Conservation (phyloP, 2,329 filamentous ascomycete species). For the Lecanicillium sp. region DNA sequence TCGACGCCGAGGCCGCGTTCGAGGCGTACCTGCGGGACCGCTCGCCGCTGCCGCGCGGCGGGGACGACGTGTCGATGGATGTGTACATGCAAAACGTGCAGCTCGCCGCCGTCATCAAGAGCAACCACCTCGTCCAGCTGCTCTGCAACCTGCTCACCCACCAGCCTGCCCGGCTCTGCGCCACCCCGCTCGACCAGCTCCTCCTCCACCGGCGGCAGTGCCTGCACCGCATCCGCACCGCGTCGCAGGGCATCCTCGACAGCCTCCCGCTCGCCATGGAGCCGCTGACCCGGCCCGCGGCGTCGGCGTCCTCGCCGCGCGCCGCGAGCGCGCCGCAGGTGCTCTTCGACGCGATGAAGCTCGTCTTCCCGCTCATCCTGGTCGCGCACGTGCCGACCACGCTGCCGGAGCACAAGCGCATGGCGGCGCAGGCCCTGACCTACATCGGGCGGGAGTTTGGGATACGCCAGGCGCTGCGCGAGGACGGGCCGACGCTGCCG, state of each 20-base stretch:
- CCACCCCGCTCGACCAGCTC: slow-evolving; percentile 22
- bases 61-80: slow-evolving; percentile 17
- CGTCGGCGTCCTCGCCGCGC: slow-evolving; percentile 24
- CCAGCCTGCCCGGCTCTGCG: slow-evolving; percentile 17
- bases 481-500: neutral
- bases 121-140: slow-evolving; percentile 27
- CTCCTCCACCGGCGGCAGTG: slow-evolving; percentile 24
- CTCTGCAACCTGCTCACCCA: slow-evolving; percentile 32
- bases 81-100: slow-evolving; percentile 30
- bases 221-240: slow-evolving; percentile 21
- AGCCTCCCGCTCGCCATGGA: slow-evolving; percentile 22
- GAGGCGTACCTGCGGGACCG: slow-evolving; percentile 12
- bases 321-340: slow-evolving; percentile 26
- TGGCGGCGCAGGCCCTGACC: slow-evolving; percentile 23
- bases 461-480: slow-evolving; percentile 29
- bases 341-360: slow-evolving; percentile 31
- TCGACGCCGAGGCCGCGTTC: slow-evolving; percentile 18
- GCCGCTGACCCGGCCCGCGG: slow-evolving; percentile 15
- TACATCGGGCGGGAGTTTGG: slow-evolving; percentile 32
- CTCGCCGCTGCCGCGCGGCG: slow-evolving; percentile 5
- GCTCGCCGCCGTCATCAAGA: slow-evolving; percentile 28
- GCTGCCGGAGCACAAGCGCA: slow-evolving; percentile 22
- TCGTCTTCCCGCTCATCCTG: slow-evolving; percentile 33
- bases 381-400: slow-evolving; percentile 26
- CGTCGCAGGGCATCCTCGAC: slow-evolving; percentile 26